These are phyloP conservation scores for Candida gorgasii DNA, from an alignment of 805 yeast species.

Conservation along the genomic window DNA sequence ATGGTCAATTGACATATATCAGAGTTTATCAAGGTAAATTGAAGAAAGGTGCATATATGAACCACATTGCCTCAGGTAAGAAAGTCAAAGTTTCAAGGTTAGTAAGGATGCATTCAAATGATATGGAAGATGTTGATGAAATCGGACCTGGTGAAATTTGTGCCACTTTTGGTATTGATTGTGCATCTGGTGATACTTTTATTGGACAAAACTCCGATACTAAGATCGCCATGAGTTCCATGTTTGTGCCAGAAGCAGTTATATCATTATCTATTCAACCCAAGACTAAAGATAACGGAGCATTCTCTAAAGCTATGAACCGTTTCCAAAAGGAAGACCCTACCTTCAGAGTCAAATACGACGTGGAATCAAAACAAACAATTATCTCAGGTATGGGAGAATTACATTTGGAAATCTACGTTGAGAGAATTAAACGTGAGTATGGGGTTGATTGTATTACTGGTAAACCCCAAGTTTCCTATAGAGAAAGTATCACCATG, in stretches of 20 bases:
- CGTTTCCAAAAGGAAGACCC: constrained; percentile 99
- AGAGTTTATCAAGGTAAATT: constrained; percentile 96
- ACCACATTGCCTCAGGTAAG: constrained; percentile 89
- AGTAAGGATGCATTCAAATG: constrained; percentile 98
- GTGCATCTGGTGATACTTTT: constrained; percentile 98
- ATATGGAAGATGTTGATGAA: constrained; percentile 97
- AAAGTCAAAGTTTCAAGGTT: constrained; percentile 89
- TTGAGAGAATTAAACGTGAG: constrained; percentile 97
- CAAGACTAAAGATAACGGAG: constrained; percentile 77
- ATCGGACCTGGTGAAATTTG: constrained; percentile 98
- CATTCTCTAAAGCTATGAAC: constrained; percentile 95
- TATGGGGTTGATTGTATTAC: constrained; percentile 93
- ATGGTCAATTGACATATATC: constrained; percentile 95
- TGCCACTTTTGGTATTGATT: constrained; percentile 98
- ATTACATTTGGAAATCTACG: constrained; percentile 93
- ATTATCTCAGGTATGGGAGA: constrained; percentile 98
- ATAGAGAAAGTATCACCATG: constrained; percentile 84
- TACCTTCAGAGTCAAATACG: constrained; percentile 90
- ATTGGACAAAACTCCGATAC: constrained; percentile 69
- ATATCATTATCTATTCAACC: constrained; percentile 91
- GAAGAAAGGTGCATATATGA: constrained; percentile 86
- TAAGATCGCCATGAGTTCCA: constrained; percentile 89
- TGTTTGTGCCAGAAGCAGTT: constrained; percentile 99
- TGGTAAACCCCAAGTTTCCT: constrained; percentile 97
- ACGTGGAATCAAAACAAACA: constrained; percentile 89